Base-by-base conservation (phyloP, 352 stramenopile genomes). In the Phytophthora cryptogea region DNA sequence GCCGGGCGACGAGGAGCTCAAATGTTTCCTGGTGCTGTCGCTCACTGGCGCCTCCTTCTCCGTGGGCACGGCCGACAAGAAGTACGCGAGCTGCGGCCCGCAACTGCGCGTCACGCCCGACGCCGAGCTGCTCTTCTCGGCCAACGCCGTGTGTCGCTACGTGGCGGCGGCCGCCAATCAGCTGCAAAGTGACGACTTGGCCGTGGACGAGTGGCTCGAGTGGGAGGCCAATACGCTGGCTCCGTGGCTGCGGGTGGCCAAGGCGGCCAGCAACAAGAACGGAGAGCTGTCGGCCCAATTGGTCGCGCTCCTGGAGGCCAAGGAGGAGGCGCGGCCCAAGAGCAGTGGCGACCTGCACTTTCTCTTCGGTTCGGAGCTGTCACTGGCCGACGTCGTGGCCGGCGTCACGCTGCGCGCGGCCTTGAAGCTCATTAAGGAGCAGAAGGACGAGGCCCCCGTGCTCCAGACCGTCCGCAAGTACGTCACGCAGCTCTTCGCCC, bases 141-240 rank as follows among this genome's bases (percentile, higher is more conserved):
- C 86, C 46, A 95, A 95, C 70, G 77, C 77, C 39, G 74, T 95
- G 42, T 86, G 70, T 55, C 86, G 82, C 53, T 95, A 89, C 62
- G 47, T 93, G 23, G 81, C 83, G 36, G 63, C 69, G 8, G 66
- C 77, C n/a, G 65, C 68, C n/a, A 50, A 70, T 17, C 54, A 74
- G 55, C 66, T 95, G 30, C 71, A 89, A 48, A 72, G 67, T 36
- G 81, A 95, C 5, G 83, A 95, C 46, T 59, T 93, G 31, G 76
- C 80, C 2, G 82, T 95, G 33, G 83, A 95, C 54, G 86, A 95
- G 45, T 95, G 82, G 77, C 26, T 95, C 26, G 82, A 89, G 53
- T 95, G 86, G 86, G 86, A 95, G 63, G 77, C 74, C 48, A 75
- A 86, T 31, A 73, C 83, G 54, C 72, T 91, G 32, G 51, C 70